Conservation (phyloP, 2,329 filamentous ascomycete species). For the Scolecobasidium constrictum region DNA sequence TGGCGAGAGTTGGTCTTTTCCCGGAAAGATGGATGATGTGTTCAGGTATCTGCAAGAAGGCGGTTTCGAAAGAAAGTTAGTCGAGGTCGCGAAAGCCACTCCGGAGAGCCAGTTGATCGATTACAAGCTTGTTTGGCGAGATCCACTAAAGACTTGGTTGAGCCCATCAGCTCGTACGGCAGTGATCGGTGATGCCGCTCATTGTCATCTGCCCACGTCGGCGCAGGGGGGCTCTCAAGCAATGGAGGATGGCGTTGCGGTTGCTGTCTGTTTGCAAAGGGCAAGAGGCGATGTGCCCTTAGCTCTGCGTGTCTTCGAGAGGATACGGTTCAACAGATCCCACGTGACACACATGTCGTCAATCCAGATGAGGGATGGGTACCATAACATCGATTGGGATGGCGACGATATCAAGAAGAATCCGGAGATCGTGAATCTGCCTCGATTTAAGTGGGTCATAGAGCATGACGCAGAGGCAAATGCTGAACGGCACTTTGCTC, state of each 20-base stretch:
- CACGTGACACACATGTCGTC: not conserved
- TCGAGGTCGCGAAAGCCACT: constrained; percentile 30
- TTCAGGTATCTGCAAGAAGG: not conserved
- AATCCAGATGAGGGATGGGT: not conserved
- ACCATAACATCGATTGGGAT: not conserved
- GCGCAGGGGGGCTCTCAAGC: constrained; percentile 36
- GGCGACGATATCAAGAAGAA: not conserved
- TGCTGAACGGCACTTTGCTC: too few relatives aligned
- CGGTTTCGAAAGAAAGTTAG: not conserved
- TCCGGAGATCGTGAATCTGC: not conserved
- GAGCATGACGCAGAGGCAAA: not conserved
- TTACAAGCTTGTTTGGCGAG: constrained; percentile 37
- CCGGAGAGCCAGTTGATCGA: constrained; percentile 37
- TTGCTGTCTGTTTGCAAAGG: constrained; percentile 21
- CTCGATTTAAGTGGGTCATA: not conserved
- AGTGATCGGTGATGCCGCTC: constrained; percentile 34
- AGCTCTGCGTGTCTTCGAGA: not conserved
- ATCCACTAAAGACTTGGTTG: constrained; percentile 33
- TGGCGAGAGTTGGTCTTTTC: not conserved
- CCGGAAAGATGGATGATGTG: too few relatives aligned
- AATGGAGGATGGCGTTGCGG: constrained; percentile 33
- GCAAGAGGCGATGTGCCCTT: not conserved
- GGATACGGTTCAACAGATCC: not conserved
- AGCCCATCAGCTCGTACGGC: constrained; percentile 30
- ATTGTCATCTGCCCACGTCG: constrained; percentile 33